Evolutionary conservation across 768 basidiomycete species (phyloP), one percentile per base, ranked within the genome.

Genomic region (Lenzites betulinus): DNA sequence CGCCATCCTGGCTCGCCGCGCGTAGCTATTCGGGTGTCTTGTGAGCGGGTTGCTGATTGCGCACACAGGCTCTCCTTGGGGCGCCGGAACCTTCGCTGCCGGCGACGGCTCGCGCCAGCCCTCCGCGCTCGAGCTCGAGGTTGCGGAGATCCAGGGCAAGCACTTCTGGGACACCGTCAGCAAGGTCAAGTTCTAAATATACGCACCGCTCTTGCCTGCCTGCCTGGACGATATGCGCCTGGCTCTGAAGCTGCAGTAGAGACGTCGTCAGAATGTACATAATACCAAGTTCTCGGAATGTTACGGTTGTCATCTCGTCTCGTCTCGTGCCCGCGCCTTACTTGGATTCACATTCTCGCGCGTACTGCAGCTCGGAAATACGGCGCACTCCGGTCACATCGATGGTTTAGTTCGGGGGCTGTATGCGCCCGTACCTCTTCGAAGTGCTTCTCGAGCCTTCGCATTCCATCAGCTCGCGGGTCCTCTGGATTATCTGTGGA

Each of bases 11-110:
- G 9, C 20, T 16, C 35, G 11, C 16, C 25, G 28, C 7, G 30
- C 48, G 18, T 22, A 26, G n/a, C n/a, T n/a, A n/a, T n/a, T n/a
- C n/a, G n/a, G 30, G 23, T 36, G 23, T 22, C 42, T 15, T 22
- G 1, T 22, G 51, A 20, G 13, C 22, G 23, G 39, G 33, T 18
- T 49, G 25, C 22, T 56, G 50, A 38, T 22, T 23, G n/a, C 51
- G 33, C 44, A 6, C 22, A 12, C 55, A 87, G 89, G 90, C 46
- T 87, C 88, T 20, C 82, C 92, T 0, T 95, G 87, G 84, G 92
- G 92, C 64, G 86, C 89, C n/a, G 90, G 88, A 47, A 88, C 88
- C 33, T 77, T 83, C 65, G 78, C 87, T 13, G 79, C 77, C 44
- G 68, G 73, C 9, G 79, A 81, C 60, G 87, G 86, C 26, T 76